phyloP scores from a whole-genome alignment of 768 basidiomycete genomes.

The Cubamyces lactineus region DNA sequence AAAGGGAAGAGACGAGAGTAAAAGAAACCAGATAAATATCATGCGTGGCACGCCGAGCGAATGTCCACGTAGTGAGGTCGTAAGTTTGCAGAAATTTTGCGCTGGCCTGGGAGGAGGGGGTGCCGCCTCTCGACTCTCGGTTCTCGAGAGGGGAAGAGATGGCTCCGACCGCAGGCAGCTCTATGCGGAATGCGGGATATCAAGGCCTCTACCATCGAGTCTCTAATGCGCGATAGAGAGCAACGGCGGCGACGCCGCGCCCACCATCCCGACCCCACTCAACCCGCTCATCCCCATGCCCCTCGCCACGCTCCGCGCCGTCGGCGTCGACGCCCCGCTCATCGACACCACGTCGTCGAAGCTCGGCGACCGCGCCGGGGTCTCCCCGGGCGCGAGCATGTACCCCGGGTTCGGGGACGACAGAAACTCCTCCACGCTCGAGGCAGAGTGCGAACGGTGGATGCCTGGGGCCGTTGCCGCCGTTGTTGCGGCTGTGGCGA shows the following conservation, averaged over 20 bases:
- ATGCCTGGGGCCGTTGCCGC: conserved; percentile 14
- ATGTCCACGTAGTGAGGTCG: conserved; percentile 22
- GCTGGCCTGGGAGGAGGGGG: too few relatives aligned
- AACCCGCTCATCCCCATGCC: background rate
- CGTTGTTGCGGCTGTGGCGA: too few relatives aligned
- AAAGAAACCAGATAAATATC: conserved; percentile 13
- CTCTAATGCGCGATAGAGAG: conserved; percentile 15
- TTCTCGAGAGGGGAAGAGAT: background rate
- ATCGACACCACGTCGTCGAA: conserved; percentile 35
- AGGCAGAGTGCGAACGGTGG: conserved; percentile 51
- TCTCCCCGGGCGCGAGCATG: conserved; percentile 30
- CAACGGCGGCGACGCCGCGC: conserved; percentile 12
- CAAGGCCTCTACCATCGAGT: background rate
- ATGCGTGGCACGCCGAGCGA: conserved; percentile 19
- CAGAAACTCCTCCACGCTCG: conserved; percentile 57
- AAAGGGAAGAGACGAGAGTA: too few relatives aligned
- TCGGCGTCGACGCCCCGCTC: conserved; percentile 36
- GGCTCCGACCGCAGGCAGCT: background rate
- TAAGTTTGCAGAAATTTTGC: conserved; percentile 10
- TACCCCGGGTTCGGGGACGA: conserved; percentile 39
- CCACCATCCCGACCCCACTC: background rate
- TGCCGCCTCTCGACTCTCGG: too few relatives aligned
- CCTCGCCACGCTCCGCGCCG: conserved; percentile 17
- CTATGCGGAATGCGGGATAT: background rate
- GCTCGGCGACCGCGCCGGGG: conserved; percentile 36